Percentiles rank a stretch among this genome's conserved stretches.
These are phyloP conservation scores for Naganishia vaughanmartiniae DNA, from an alignment of 768 basidiomycete species.

Conservation along the genomic window DNA sequence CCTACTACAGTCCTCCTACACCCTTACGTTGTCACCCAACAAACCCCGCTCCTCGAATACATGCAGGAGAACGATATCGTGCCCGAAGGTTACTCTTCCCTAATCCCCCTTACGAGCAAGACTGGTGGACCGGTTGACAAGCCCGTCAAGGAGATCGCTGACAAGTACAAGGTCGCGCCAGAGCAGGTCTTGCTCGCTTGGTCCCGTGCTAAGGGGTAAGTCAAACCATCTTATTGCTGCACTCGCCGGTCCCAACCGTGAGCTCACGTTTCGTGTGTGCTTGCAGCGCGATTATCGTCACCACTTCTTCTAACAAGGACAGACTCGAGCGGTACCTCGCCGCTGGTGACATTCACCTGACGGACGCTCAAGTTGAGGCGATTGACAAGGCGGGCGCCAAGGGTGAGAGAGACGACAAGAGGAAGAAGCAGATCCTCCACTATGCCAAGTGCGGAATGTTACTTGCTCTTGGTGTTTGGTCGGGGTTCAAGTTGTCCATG, in stretches of 20 bases:
- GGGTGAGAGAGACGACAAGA: slow-evolving; percentile 35
- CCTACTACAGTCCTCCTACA: slow-evolving; percentile 57
- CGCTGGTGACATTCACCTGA: slow-evolving; percentile 60
- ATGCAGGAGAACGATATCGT: slow-evolving; percentile 62
- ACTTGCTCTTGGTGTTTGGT: slow-evolving; percentile 9
- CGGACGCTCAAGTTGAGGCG: slow-evolving; percentile 47
- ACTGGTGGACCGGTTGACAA: slow-evolving; percentile 68
- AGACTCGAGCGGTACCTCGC: slow-evolving; percentile 68
- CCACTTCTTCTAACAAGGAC: slow-evolving; percentile 50
- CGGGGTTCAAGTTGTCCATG: slow-evolving; percentile 11
- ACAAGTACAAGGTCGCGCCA: slow-evolving; percentile 59
- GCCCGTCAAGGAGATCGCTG: slow-evolving; percentile 59
- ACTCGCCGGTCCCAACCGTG: neutral
- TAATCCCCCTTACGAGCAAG: slow-evolving; percentile 61
- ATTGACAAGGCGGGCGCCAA: slow-evolving; percentile 51
- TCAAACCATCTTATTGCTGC: slow-evolving; percentile 63
- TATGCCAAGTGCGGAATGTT: neutral
- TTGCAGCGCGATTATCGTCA: slow-evolving; percentile 47
- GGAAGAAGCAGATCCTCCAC: neutral
- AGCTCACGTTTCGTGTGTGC: neutral
- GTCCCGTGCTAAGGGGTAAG: slow-evolving; percentile 66
- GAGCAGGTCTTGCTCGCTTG: slow-evolving; percentile 69
- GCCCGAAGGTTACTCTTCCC: slow-evolving; percentile 67
- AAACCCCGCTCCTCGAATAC: slow-evolving; percentile 61
- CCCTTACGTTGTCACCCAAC: slow-evolving; percentile 67